phyloP scores from a whole-genome alignment of 2,329 filamentous ascomycete genomes.

The Aureobasidium subglaciale region DNA sequence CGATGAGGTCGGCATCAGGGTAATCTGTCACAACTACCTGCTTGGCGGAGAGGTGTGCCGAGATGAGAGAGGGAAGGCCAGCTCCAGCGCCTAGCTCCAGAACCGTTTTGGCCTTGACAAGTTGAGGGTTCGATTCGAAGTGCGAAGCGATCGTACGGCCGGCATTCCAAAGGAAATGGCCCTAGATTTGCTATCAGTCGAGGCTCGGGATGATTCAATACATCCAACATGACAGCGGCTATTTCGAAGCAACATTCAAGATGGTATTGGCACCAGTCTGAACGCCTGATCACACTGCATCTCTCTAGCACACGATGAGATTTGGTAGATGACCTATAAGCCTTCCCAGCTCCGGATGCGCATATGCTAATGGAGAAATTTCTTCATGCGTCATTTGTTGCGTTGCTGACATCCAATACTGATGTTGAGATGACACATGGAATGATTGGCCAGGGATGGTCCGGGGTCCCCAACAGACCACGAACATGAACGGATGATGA shows the following conservation, averaged over 20 bases:
- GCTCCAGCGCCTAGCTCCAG: conserved; percentile 86
- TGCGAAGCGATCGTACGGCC: conserved; percentile 70
- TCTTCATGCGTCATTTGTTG: background rate
- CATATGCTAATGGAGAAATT: too few species aligned
- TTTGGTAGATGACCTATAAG: too few species aligned
- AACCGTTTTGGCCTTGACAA: conserved; percentile 62
- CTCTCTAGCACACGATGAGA: too few species aligned
- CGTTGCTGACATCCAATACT: background rate
- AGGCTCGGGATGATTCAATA: background rate
- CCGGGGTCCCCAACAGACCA: background rate
- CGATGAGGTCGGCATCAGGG: conserved; percentile 74
- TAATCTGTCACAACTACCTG: conserved; percentile 77
- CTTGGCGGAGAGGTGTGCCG: conserved; percentile 62
- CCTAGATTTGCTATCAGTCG: conserved; percentile 38
- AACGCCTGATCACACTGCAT: background rate
- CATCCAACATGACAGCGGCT: too few species aligned
- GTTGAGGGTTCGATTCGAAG: conserved; percentile 61
- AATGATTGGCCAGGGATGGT: background rate
- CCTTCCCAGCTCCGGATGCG: too few species aligned
- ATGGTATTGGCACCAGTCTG: too few species aligned
- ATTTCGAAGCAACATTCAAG: too few species aligned
- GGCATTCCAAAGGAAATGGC: conserved; percentile 87
- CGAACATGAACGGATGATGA: background rate
- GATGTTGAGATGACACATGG: too few species aligned
- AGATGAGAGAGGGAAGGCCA: conserved; percentile 70